Evolutionary conservation across 495 filamentous ascomycete genomes (phyloP).

Genomic region (Xylaria scruposa): DNA sequence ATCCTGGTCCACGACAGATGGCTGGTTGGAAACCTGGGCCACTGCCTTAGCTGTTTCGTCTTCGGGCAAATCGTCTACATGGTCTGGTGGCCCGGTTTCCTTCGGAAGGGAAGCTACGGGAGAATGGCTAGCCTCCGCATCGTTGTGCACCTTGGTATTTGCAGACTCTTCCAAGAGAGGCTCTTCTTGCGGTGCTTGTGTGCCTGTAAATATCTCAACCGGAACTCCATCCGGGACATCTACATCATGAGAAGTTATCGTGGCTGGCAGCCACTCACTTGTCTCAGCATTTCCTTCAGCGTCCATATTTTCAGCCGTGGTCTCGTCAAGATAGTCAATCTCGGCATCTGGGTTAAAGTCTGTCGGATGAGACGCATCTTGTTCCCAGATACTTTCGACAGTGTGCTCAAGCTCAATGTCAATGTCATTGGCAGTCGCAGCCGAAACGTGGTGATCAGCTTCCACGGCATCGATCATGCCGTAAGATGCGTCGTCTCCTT

Average conservation of each 20-base stretch:
- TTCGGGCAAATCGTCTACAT: conserved; percentile 2
- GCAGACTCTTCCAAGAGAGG: neutral
- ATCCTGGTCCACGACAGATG: conserved; percentile 5
- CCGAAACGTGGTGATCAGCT: conserved; percentile 39
- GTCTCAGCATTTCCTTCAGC: conserved; percentile 39
- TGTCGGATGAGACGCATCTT: conserved; percentile 30
- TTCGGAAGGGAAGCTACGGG: neutral
- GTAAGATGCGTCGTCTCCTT: conserved; percentile 48
- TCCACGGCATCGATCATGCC: conserved; percentile 50
- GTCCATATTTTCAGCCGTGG: conserved; percentile 30
- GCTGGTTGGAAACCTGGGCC: conserved; percentile 9
- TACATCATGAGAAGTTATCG: neutral
- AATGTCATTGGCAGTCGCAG: conserved; percentile 35
- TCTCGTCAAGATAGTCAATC: conserved; percentile 35
- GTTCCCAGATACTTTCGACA: conserved; percentile 35
- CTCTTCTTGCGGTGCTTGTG: neutral
- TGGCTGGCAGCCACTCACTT: conserved; percentile 17
- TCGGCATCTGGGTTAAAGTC: conserved; percentile 41
- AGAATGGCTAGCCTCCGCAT: neutral
- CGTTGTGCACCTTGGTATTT: neutral
- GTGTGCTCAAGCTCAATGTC: conserved; percentile 39
- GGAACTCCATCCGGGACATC: neutral
- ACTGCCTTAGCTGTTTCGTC: conserved; percentile 2
- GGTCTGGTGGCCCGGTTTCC: neutral
- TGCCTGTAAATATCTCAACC: neutral